Conservation (phyloP, 176 grass and related monocot genomes). For the Rhynchospora tenuis region DNA sequence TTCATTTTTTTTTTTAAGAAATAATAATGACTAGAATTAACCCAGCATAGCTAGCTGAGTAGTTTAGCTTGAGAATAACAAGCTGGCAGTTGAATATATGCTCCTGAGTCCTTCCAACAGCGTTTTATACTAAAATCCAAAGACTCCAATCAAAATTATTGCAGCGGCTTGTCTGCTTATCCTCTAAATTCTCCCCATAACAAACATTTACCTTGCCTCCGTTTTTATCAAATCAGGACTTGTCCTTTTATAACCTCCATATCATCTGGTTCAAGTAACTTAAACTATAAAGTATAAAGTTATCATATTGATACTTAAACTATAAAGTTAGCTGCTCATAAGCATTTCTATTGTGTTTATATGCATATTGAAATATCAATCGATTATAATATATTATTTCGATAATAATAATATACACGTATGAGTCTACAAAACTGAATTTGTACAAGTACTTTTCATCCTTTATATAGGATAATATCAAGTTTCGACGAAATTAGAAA, state of each 20-base stretch:
- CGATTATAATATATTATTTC: too few relatives aligned
- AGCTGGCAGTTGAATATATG: neutral
- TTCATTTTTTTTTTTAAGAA: neutral
- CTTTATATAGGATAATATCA: too few relatives aligned
- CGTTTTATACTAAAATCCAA: conserved; percentile 17
- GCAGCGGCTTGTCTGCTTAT: conserved; percentile 7
- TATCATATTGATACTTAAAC: neutral
- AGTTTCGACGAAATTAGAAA: too few relatives aligned
- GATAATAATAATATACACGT: too few relatives aligned
- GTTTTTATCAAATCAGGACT: neutral
- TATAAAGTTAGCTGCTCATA: neutral
- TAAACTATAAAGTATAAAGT: neutral
- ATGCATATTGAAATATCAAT: neutral
- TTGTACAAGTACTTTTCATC: too few relatives aligned
- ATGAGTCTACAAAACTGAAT: too few relatives aligned
- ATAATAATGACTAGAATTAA: neutral
- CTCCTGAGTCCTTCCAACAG: neutral
- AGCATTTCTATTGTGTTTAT: neutral
- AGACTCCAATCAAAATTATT: conserved; percentile 14
- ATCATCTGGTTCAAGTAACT: neutral
- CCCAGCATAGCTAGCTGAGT: neutral
- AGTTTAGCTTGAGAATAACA: neutral
- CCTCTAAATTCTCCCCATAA: neutral
- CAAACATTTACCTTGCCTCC: neutral
- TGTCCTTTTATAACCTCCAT: neutral